phyloP scores from a whole-genome alignment of 345 rosid genomes.

The Eucalyptus pauciflora region DNA sequence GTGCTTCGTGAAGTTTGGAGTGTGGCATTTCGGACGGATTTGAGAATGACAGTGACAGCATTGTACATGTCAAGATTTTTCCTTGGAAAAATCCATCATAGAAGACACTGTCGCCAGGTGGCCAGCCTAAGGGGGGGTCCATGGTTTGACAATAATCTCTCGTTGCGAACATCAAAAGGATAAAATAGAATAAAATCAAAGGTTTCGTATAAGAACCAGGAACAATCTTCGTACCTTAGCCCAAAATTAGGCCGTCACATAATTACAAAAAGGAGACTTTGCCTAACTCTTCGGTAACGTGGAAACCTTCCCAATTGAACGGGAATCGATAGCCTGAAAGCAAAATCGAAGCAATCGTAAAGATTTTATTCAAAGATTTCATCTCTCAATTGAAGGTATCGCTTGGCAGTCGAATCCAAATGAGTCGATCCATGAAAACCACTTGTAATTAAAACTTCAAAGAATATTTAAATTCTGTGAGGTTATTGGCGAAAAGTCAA shows the following conservation, averaged over 20 bases:
- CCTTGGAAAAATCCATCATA: background rate
- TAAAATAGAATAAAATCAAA: background rate
- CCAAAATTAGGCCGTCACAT: background rate
- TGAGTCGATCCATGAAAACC: background rate
- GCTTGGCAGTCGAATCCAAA: fast-evolving
- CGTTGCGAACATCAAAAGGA: background rate
- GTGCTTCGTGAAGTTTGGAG: background rate
- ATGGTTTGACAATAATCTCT: background rate
- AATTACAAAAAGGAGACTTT: background rate
- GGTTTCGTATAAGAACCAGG: background rate
- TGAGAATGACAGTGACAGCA: background rate
- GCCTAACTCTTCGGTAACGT: background rate
- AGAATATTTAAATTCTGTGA: background rate
- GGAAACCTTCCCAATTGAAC: background rate
- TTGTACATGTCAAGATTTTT: background rate
- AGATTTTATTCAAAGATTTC: background rate
- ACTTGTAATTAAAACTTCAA: background rate
- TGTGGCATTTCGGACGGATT: background rate
- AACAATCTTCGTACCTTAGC: background rate
- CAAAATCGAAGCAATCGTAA: background rate
- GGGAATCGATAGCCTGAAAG: fast-evolving
- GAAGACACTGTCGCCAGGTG: background rate
- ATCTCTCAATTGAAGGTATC: background rate
- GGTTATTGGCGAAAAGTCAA: fast-evolving
- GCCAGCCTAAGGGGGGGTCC: background rate